Conservation (phyloP, 768 basidiomycete genomes). For the Coprinopsis cinerea region DNA sequence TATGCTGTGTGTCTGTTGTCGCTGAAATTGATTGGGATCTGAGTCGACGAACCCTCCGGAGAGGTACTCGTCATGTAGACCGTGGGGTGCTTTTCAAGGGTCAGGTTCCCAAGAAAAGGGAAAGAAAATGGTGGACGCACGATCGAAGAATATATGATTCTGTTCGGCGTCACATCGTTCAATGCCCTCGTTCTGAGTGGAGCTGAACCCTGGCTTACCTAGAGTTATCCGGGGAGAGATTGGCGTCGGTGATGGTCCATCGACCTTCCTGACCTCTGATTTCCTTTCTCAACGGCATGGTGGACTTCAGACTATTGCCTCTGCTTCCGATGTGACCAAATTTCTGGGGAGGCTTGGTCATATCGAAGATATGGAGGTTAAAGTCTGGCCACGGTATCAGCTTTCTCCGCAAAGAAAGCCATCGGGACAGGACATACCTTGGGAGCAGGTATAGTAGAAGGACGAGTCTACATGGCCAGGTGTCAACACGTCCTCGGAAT, state of each 20-base stretch:
- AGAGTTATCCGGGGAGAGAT: constrained; percentile 85
- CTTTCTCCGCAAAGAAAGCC: background rate
- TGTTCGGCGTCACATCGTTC: constrained; percentile 20
- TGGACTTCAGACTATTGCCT: constrained; percentile 31
- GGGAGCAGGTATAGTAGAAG: constrained; percentile 90
- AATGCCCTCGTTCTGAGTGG: background rate
- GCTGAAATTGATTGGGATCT: constrained; percentile 57
- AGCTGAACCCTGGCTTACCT: constrained; percentile 37
- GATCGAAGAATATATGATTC: constrained; percentile 92
- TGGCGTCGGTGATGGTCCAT: constrained; percentile 96
- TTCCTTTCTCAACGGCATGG: constrained; percentile 47
- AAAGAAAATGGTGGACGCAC: constrained; percentile 35
- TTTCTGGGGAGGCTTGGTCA: constrained; percentile 40
- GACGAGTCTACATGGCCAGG: constrained; percentile 53
- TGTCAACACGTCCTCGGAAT: background rate
- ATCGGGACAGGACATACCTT: constrained; percentile 45
- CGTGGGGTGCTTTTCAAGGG: constrained; percentile 56
- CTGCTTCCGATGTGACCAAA: constrained; percentile 15
- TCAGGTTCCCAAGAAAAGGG: no score
- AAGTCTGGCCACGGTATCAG: no score
- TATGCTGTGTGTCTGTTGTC: constrained; percentile 28
- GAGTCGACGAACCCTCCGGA: constrained; percentile 51
- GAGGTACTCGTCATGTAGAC: constrained; percentile 69
- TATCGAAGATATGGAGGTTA: constrained; percentile 83
- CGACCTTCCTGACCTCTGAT: constrained; percentile 71